A percentile compares a stretch with the other conserved stretches of the same genome.
Evolutionary conservation across 305 asterid genomes (phyloP).

Genomic region (Solanum aculeatissimum): DNA sequence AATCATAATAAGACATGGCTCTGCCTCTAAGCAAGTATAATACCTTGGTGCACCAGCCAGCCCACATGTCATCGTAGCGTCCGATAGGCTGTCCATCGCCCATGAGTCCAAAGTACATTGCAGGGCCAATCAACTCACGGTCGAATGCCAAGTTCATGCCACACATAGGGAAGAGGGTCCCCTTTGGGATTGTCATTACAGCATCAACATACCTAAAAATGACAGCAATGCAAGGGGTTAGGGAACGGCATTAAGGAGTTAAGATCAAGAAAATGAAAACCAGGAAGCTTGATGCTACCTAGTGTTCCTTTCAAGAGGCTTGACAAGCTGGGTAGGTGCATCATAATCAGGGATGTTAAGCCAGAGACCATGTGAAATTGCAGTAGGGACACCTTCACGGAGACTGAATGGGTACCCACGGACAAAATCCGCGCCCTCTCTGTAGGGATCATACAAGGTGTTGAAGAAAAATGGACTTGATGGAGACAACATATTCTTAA

Average conservation of each 20-base stretch:
- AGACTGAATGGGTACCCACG: conserved; percentile 87
- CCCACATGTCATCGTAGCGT: conserved; percentile 83
- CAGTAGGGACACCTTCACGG: conserved; percentile 74
- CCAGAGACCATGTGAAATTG: conserved; percentile 79
- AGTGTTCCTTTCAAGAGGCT: conserved; percentile 73
- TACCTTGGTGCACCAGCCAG: conserved; percentile 86
- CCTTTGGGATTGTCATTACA: conserved; percentile 61
- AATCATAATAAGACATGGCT: neutral
- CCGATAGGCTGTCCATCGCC: conserved; percentile 87
- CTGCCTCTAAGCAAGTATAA: neutral
- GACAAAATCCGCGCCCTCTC: conserved; percentile 66
- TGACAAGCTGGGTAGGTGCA: conserved; percentile 80
- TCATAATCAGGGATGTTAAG: conserved; percentile 80
- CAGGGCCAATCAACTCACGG: conserved; percentile 70
- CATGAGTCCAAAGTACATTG: conserved; percentile 84
- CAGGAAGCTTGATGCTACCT: conserved; percentile 8
- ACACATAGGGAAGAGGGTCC: conserved; percentile 76
- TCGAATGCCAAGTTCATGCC: conserved; percentile 68
- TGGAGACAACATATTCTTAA: conserved; percentile 57
- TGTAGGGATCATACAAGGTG: conserved; percentile 67
- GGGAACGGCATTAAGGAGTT: neutral
- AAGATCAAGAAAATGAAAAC: neutral
- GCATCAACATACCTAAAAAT: conserved; percentile 60
- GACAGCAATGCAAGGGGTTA: neutral
- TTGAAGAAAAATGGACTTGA: conserved; percentile 74